Percentiles rank a stretch among this genome's conserved stretches.
Evolutionary conservation across 345 rosid genomes (phyloP).

Genomic region (Jatropha curcas): DNA sequence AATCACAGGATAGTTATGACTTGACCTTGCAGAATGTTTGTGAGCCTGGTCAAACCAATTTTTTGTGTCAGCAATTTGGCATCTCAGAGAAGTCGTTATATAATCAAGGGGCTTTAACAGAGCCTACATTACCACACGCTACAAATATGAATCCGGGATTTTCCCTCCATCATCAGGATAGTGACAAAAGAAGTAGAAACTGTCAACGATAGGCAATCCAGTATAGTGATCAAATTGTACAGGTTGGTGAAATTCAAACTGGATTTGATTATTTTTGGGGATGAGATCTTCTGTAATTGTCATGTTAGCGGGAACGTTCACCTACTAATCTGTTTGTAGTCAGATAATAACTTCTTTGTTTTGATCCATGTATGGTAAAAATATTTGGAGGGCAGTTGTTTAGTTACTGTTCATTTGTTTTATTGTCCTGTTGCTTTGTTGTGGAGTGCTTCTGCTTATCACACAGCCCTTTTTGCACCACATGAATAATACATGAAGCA

Average conservation of each 20-base stretch:
- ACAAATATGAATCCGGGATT: constrained; percentile 25
- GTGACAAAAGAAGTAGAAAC: constrained; percentile 30
- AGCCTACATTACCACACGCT: constrained; percentile 23
- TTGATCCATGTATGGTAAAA: too few relatives aligned
- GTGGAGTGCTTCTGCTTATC: too few relatives aligned
- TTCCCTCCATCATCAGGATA: constrained; percentile 19
- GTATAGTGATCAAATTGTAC: constrained; percentile 30
- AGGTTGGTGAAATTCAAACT: constrained; percentile 29
- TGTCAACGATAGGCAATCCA: constrained; percentile 25
- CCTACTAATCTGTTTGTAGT: background rate
- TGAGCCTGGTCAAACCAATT: constrained; percentile 37
- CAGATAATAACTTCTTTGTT: background rate
- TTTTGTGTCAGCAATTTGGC: constrained; percentile 42
- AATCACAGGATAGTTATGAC: constrained; percentile 37
- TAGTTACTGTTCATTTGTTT: too few relatives aligned
- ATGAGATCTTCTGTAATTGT: background rate
- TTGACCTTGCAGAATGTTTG: constrained; percentile 32
- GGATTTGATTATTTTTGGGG: constrained; percentile 13
- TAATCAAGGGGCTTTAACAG: constrained; percentile 23
- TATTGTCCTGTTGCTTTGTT: too few relatives aligned
- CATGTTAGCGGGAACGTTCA: background rate
- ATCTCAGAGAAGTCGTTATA: constrained; percentile 28
- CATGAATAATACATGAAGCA: too few relatives aligned
- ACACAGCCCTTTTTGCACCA: too few relatives aligned
- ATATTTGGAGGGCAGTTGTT: too few relatives aligned